These are phyloP conservation scores for Carex pumila DNA, from an alignment of 176 grass and related monocot genomes.

Conservation along the genomic window DNA sequence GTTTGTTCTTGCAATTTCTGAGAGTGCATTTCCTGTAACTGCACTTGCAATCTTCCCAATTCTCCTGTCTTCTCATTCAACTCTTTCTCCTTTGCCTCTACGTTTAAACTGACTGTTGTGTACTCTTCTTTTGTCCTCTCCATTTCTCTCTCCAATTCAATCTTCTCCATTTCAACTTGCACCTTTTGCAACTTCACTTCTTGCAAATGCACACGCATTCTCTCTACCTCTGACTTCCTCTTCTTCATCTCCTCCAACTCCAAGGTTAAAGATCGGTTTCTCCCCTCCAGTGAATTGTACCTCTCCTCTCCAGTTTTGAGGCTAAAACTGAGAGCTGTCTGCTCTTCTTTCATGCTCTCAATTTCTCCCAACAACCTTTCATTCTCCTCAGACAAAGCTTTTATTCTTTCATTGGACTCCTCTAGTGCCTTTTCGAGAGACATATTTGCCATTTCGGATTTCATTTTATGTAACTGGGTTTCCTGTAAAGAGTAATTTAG, in stretches of 20 bases:
- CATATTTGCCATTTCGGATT: neutral
- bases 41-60: neutral
- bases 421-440: slow-evolving; percentile 1
- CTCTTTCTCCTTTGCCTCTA: slow-evolving; percentile 15
- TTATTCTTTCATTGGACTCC: slow-evolving; percentile 13
- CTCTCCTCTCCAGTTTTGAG: slow-evolving; percentile 1
- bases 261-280: slow-evolving; percentile 1
- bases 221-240: neutral
- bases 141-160: slow-evolving; percentile 44
- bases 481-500: slow-evolving; percentile 20
- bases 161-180: slow-evolving; percentile 46
- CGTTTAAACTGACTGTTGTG: neutral
- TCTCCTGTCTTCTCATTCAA: slow-evolving; percentile 18
- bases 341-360: neutral
- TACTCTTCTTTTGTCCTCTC: slow-evolving; percentile 37
- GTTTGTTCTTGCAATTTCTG: slow-evolving; percentile 19
- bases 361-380: slow-evolving; percentile 14
- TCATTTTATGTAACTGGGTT: slow-evolving; percentile 22
- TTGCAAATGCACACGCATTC: neutral
- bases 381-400: slow-evolving; percentile 6
- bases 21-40: neutral
- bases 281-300: slow-evolving; percentile 7
- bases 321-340: slow-evolving; percentile 2
- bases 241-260: slow-evolving; percentile 6
- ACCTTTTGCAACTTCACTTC: slow-evolving; percentile 20